phyloP scores from a whole-genome alignment of 179 eudicot genomes.

The Beta lomatogona region DNA sequence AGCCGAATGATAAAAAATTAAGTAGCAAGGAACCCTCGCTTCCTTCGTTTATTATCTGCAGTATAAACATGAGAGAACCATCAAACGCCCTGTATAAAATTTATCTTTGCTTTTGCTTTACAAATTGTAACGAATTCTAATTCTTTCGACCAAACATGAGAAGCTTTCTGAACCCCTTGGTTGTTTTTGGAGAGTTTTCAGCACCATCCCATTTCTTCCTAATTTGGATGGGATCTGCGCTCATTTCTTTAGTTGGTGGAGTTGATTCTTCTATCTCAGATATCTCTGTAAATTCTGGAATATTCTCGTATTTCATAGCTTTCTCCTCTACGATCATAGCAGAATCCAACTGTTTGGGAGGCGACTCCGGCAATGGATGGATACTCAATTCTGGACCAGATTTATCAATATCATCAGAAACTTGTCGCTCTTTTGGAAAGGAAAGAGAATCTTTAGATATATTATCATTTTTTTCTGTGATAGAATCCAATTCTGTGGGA shows the following conservation, averaged over 20 bases:
- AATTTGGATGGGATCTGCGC: slow-evolving; percentile 36
- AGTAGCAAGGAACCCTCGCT: slow-evolving; percentile 18
- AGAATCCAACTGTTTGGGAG: slow-evolving; percentile 25
- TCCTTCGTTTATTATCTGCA: slow-evolving; percentile 26
- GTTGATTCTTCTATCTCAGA: slow-evolving; percentile 55
- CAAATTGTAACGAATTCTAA: slow-evolving; percentile 22
- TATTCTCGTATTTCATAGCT: slow-evolving; percentile 19
- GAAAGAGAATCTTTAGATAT: slow-evolving; percentile 26
- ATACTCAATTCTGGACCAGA: slow-evolving; percentile 23
- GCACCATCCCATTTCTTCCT: slow-evolving; percentile 68
- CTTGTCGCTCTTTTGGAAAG: slow-evolving; percentile 18
- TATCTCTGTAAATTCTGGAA: slow-evolving; percentile 38
- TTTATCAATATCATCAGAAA: slow-evolving; percentile 29
- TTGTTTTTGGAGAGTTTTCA: slow-evolving; percentile 56
- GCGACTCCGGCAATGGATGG: slow-evolving; percentile 36
- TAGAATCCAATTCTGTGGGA: slow-evolving; percentile 17
- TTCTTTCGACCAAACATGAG: slow-evolving; percentile 68
- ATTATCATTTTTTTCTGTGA: slow-evolving; percentile 23
- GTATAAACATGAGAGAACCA: slow-evolving; percentile 13
- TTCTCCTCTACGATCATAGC: slow-evolving; percentile 22
- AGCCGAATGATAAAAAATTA: slow-evolving; percentile 15
- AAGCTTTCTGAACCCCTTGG: slow-evolving; percentile 73
- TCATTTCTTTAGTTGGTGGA: slow-evolving; percentile 35
- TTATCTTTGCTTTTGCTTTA: not conserved
- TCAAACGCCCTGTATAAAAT: slow-evolving; percentile 11